phyloP scores from a whole-genome alignment of 768 basidiomycete species.

The Mycena galericulata region DNA sequence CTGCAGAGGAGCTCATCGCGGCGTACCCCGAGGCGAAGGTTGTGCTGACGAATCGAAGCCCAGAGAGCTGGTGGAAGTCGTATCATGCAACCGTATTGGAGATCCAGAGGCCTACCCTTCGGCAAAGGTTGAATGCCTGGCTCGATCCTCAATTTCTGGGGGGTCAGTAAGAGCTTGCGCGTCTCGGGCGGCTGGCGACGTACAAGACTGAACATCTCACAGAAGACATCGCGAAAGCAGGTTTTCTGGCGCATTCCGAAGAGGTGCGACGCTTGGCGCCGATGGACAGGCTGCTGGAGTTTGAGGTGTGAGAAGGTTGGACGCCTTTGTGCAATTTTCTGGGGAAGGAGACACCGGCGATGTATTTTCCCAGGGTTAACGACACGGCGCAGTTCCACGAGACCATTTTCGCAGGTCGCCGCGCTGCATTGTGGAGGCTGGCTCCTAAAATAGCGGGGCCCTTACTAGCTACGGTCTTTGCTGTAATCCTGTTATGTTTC shows the following conservation, averaged over 20 bases:
- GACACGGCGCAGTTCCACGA: background rate
- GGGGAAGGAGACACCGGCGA: constrained; percentile 1
- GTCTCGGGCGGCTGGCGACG: background rate
- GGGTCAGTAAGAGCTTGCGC: background rate
- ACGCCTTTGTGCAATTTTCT: constrained; percentile 3
- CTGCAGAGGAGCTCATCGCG: background rate
- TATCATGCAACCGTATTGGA: background rate
- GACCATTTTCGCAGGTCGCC: background rate
- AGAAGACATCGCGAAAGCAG: background rate
- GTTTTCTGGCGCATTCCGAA: background rate
- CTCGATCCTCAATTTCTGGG: background rate
- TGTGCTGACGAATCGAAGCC: background rate
- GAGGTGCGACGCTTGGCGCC: constrained; percentile 5
- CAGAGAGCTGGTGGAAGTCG: background rate
- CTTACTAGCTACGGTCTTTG: background rate
- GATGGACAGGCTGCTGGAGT: constrained; percentile 2
- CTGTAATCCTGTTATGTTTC: no score
- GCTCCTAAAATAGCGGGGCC: background rate
- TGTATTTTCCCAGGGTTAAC: background rate
- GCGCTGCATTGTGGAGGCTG: background rate
- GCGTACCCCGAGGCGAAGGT: constrained; percentile 9
- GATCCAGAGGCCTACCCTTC: background rate
- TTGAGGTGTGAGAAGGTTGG: constrained; percentile 5
- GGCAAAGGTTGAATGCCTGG: background rate
- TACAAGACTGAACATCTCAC: background rate